A percentile compares a stretch with the other conserved stretches of the same genome.
Evolutionary conservation across 345 rosid genomes (phyloP).

Genomic region (Murraya paniculata): DNA sequence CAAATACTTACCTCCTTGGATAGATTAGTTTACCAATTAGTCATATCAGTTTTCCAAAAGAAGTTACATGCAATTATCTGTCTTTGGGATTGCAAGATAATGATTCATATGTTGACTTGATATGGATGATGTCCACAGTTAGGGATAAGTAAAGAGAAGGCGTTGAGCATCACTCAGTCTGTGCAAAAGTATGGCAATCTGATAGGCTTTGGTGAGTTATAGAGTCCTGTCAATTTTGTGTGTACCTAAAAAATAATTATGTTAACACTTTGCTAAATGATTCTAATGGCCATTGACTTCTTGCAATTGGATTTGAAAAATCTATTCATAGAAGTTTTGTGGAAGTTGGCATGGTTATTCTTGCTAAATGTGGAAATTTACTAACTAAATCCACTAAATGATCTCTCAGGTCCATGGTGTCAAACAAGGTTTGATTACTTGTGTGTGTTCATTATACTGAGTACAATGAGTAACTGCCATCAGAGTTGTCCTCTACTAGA

Average conservation of each 20-base stretch:
- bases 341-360: neutral
- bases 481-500: neutral
- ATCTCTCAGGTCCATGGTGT: neutral
- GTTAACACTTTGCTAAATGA: neutral
- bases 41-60: neutral
- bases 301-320: neutral
- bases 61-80: neutral
- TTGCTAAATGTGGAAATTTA: neutral
- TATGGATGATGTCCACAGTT: constrained; percentile 43
- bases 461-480: neutral
- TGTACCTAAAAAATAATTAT: constrained; percentile 1
- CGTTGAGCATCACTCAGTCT: constrained; percentile 37
- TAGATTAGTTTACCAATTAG: neutral
- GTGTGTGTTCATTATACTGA: neutral
- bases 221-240: constrained; percentile 2
- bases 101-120: constrained; percentile 2
- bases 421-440: neutral
- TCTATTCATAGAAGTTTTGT: neutral
- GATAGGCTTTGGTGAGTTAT: constrained; percentile 67
- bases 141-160: constrained; percentile 77
- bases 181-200: constrained; percentile 81
- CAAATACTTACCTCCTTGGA: neutral
- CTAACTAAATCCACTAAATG: neutral
- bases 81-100: constrained; percentile 3
- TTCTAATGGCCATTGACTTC: neutral